These are phyloP conservation scores for Aureobasidium zeae DNA, from an alignment of 2,329 filamentous ascomycete species.

Conservation along the genomic window DNA sequence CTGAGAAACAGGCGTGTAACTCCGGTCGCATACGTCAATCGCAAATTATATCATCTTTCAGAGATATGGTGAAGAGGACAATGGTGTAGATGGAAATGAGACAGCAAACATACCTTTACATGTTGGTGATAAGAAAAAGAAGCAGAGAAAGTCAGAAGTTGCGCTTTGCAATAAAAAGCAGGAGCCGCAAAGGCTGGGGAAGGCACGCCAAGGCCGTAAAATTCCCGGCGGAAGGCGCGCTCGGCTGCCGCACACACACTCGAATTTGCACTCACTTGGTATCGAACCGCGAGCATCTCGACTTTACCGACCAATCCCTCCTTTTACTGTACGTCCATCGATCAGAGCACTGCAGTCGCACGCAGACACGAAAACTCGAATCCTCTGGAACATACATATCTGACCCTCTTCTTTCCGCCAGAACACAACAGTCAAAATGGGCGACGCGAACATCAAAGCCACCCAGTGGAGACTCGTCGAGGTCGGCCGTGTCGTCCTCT, in stretches of 20 bases:
- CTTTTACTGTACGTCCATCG: conserved; percentile 13
- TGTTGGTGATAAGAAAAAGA: conserved; percentile 9
- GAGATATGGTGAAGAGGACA: conserved; percentile 3
- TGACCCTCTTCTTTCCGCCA: conserved; percentile 10
- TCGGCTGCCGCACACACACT: background rate
- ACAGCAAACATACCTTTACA: conserved; percentile 14
- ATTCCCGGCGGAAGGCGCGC: background rate
- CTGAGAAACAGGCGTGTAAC: conserved; percentile 84
- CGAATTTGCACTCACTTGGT: background rate
- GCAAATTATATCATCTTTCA: conserved; percentile 97
- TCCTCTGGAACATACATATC: conserved; percentile 5
- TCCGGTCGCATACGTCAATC: conserved; percentile 83
- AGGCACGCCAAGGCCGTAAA: background rate
- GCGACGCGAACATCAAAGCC: conserved; percentile 40
- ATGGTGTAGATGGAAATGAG: conserved; percentile 2
- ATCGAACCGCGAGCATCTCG: background rate
- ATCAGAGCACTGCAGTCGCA: conserved; percentile 5
- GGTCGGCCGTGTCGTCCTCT: conserved; percentile 93
- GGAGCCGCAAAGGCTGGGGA: conserved; percentile 4
- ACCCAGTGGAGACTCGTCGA: conserved; percentile 86
- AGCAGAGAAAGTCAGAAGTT: conserved; percentile 9
- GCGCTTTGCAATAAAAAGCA: background rate
- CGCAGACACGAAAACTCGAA: background rate
- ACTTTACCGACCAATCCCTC: conserved; percentile 2
- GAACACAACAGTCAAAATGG: conserved; percentile 31